A percentile compares a stretch with the other conserved stretches of the same genome.
Conservation (phyloP, 2,329 filamentous ascomycete genomes). For the Apiospora phragmitis region DNA sequence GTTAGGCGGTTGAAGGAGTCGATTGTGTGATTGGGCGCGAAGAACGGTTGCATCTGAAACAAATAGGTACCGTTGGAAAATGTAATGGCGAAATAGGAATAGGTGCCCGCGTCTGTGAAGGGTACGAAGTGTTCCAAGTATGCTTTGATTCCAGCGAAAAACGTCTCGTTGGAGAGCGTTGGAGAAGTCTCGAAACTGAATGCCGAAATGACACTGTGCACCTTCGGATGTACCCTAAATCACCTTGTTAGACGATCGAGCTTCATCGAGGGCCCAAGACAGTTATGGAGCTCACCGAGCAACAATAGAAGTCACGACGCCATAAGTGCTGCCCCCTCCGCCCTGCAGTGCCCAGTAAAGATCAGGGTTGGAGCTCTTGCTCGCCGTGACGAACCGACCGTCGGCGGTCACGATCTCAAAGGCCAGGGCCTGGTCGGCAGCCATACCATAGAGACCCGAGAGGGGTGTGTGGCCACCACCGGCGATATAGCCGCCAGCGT, state of each 20-base stretch:
- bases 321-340: constrained; percentile 42
- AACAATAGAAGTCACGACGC: constrained; percentile 43
- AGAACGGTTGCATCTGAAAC: constrained; percentile 34
- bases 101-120: constrained; percentile 36
- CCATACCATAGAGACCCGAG: constrained; percentile 50
- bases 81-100: constrained; percentile 32
- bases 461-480: constrained; percentile 58
- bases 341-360: constrained; percentile 51
- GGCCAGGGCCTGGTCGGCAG: constrained; percentile 49
- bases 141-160: constrained; percentile 30
- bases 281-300: constrained; percentile 28
- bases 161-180: constrained; percentile 31
- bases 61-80: constrained; percentile 19
- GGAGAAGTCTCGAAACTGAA: constrained; percentile 22
- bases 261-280: neutral
- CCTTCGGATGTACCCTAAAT: constrained; percentile 34
- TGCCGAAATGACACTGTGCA: constrained; percentile 29
- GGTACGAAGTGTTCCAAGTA: constrained; percentile 32
- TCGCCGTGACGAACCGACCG: constrained; percentile 45
- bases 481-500: constrained; percentile 46
- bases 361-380: constrained; percentile 43
- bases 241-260: constrained; percentile 16
- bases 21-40: constrained; percentile 28
- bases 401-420: constrained; percentile 51
- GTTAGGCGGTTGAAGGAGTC: constrained; percentile 27